These are phyloP conservation scores for Salicornia ramosissima DNA, from an alignment of 148 eudicot genomes.

Conservation along the genomic window DNA sequence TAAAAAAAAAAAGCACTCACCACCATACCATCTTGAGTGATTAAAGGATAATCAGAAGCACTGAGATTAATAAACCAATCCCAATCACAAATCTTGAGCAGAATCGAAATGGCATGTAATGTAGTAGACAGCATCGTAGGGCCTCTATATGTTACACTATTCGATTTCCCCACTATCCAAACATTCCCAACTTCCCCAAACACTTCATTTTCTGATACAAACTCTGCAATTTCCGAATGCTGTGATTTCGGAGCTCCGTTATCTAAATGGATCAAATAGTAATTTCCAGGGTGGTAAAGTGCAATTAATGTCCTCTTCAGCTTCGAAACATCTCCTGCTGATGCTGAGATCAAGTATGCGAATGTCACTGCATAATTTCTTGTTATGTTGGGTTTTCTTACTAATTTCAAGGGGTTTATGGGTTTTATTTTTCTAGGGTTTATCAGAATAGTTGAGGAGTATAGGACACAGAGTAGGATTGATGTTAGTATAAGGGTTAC, in stretches of 20 bases:
- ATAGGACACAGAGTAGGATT: slow-evolving; percentile 40
- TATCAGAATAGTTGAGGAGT: slow-evolving; percentile 40
- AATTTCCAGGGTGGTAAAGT: slow-evolving; percentile 80
- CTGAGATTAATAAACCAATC: slow-evolving; percentile 97
- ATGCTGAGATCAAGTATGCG: slow-evolving; percentile 90
- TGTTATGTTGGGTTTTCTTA: slow-evolving; percentile 15
- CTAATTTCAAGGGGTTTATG: slow-evolving; percentile 24
- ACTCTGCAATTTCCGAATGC: slow-evolving; percentile 53
- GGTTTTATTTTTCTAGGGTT: slow-evolving; percentile 26
- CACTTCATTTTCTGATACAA: slow-evolving; percentile 43
- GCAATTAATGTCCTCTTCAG: slow-evolving; percentile 57
- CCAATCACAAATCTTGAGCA: slow-evolving; percentile 58
- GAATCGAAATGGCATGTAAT: slow-evolving; percentile 71
- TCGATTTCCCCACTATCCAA: slow-evolving; percentile 74
- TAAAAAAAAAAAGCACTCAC: slow-evolving; percentile 51
- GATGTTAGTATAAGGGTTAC: slow-evolving; percentile 47
- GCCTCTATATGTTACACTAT: slow-evolving; percentile 82
- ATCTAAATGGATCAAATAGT: slow-evolving; percentile 74
- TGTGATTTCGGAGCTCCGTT: slow-evolving; percentile 50
- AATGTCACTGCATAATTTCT: slow-evolving; percentile 54
- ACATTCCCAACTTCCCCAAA: slow-evolving; percentile 65
- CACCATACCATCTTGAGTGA: slow-evolving; percentile 99
- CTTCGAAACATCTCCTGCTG: slow-evolving; percentile 52
- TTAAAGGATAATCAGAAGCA: slow-evolving; percentile 92
- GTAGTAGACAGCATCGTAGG: slow-evolving; percentile 88